phyloP scores from a whole-genome alignment of 306 rosid species.

The Cyamopsis tetragonoloba region DNA sequence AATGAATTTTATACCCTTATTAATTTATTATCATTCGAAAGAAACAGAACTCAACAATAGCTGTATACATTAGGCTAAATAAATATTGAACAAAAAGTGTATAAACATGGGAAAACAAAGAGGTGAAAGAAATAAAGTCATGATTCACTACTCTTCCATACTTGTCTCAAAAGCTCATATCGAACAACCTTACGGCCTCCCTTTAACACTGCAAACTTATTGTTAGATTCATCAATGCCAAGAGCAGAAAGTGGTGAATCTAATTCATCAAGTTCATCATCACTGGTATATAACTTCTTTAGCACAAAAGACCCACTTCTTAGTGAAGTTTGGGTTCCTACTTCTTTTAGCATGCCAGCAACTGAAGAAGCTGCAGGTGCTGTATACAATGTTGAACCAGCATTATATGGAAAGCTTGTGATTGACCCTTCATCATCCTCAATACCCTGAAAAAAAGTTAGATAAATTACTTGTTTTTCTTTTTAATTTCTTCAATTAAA shows the following conservation, averaged over 20 bases:
- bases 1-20: no score
- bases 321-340: constrained; percentile 39
- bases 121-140: not conserved
- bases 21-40: no score
- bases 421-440: constrained; percentile 45
- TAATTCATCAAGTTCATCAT: constrained; percentile 81
- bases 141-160: constrained; percentile 58
- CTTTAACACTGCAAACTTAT: constrained; percentile 25
- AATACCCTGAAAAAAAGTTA: constrained; percentile 40
- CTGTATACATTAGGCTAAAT: not conserved
- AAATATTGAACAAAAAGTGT: no score
- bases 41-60: no score
- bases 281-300: constrained; percentile 66
- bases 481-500: no score
- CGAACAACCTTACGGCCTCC: constrained; percentile 50
- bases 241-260: constrained; percentile 72
- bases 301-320: constrained; percentile 55
- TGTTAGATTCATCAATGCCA: constrained; percentile 44
- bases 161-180: constrained; percentile 68
- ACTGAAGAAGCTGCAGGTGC: constrained; percentile 58
- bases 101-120: constrained; percentile 21
- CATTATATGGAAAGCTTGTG: constrained; percentile 55
- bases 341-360: constrained; percentile 46
- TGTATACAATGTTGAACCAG: constrained; percentile 54
- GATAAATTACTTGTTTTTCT: not conserved